Conservation (phyloP, 805 yeast species). For the Teunomyces barrocoloradensis region DNA sequence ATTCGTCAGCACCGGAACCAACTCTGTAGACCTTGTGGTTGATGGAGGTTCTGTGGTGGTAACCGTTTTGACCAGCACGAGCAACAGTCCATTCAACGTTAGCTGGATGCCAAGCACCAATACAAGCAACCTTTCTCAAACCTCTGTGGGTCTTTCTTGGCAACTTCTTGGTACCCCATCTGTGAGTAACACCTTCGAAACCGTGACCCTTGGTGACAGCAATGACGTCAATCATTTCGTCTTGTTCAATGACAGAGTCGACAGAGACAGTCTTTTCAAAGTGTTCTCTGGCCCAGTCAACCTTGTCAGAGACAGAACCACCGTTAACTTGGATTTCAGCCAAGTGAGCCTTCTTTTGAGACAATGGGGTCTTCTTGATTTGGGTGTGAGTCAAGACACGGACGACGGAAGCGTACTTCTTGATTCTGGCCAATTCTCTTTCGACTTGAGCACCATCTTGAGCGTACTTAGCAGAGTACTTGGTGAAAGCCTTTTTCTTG, state of each 20-base stretch:
- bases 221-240: constrained; percentile 97
- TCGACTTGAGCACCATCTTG: constrained; percentile 83
- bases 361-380: constrained; percentile 97
- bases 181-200: constrained; percentile 99
- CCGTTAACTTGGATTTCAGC: constrained; percentile 99
- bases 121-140: constrained; percentile 99
- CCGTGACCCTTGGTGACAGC: constrained; percentile 99
- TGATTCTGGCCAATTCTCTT: constrained; percentile 97
- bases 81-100: constrained; percentile 99
- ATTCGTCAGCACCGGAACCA: constrained; percentile 94
- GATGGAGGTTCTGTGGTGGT: constrained; percentile 99
- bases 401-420: constrained; percentile 96
- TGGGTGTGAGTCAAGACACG: constrained; percentile 99
- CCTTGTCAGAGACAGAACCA: constrained; percentile 97
- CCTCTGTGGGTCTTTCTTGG: constrained; percentile 99
- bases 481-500: constrained; percentile 99
- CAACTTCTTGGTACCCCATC: constrained; percentile 99
- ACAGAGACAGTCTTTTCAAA: constrained; percentile 98
- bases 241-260: constrained; percentile 95
- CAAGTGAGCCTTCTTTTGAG: constrained; percentile 99
- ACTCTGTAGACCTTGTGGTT: constrained; percentile 99
- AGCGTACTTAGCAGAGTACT: constrained; percentile 98
- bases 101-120: constrained; percentile 99
- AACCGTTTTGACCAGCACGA: constrained; percentile 99
- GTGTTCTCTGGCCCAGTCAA: constrained; percentile 98